Conservation (phyloP, 768 basidiomycete genomes). For the Serpula lacrymans region DNA sequence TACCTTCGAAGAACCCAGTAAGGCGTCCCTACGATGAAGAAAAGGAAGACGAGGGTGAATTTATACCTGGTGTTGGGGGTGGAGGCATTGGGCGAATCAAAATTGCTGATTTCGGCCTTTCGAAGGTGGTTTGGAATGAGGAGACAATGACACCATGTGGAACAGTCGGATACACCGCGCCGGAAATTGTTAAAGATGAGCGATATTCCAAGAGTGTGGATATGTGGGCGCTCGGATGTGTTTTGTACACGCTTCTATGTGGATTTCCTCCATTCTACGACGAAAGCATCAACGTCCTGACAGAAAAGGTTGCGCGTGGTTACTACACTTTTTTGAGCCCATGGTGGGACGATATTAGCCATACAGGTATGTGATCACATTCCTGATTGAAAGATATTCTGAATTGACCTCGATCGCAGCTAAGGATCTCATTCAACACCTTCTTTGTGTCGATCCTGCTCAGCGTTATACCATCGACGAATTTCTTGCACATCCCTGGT, state of each 20-base stretch:
- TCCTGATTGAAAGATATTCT: conserved; percentile 5
- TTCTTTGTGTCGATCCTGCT: conserved; percentile 93
- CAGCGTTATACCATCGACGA: conserved; percentile 98
- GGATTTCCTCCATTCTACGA: conserved; percentile 99
- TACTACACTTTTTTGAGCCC: conserved; percentile 98
- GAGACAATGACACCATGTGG: conserved; percentile 99
- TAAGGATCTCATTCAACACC: conserved; percentile 92
- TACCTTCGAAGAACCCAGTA: conserved; percentile 74
- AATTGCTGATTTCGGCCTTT: conserved; percentile 97
- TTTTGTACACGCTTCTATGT: conserved; percentile 96
- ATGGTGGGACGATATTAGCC: conserved; percentile 98
- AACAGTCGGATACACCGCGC: conserved; percentile 99
- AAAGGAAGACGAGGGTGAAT: conserved; percentile 98
- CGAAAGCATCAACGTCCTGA: conserved; percentile 95
- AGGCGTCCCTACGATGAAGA: conserved; percentile 94
- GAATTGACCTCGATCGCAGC: conserved; percentile 44
- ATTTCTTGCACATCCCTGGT: conserved; percentile 96
- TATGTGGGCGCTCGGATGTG: conserved; percentile 99
- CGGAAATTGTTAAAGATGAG: conserved; percentile 99
- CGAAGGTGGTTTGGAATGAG: conserved; percentile 98
- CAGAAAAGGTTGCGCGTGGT: conserved; percentile 96
- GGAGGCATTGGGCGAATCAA: conserved; percentile 98
- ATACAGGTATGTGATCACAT: conserved; percentile 50
- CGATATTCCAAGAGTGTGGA: conserved; percentile 95
- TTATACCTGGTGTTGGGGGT: conserved; percentile 86